Conservation (phyloP, 192 early-diverging fungal species). For the Backusella mclennaniae region DNA sequence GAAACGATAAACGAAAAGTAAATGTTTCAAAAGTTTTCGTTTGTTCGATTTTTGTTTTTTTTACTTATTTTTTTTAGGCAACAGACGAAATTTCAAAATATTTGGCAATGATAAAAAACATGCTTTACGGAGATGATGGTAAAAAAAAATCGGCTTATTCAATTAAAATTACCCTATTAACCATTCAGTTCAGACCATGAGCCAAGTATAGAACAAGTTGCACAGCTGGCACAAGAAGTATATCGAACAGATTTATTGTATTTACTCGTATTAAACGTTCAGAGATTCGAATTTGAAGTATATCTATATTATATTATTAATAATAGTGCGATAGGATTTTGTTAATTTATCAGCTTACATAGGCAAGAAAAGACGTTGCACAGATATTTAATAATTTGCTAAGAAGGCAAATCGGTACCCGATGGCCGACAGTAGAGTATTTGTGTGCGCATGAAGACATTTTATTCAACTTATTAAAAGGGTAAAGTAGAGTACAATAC, state of each 20-base stretch:
- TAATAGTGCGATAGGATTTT: background rate
- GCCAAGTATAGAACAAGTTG: constrained; percentile 85
- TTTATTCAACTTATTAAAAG: constrained; percentile 76
- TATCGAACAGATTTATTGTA: constrained; percentile 93
- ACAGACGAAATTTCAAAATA: constrained; percentile 98
- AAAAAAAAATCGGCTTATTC: constrained; percentile 24
- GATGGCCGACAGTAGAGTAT: constrained; percentile 97
- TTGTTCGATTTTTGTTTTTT: background rate
- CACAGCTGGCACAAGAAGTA: constrained; percentile 94
- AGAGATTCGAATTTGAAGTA: constrained; percentile 90
- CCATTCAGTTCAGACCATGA: constrained; percentile 60
- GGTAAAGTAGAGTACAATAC: constrained; percentile 42
- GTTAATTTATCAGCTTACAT: background rate
- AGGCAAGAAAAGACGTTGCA: constrained; percentile 96
- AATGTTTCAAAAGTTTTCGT: constrained; percentile 1
- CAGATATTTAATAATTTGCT: constrained; percentile 98
- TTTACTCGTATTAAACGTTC: constrained; percentile 85
- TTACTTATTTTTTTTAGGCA: constrained; percentile 57
- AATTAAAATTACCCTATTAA: background rate
- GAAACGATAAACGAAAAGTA: constrained; percentile 69
- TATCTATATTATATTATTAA: background rate
- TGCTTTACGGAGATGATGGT: constrained; percentile 95
- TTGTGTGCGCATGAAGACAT: constrained; percentile 85
- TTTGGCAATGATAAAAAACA: constrained; percentile 87
- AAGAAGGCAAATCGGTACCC: constrained; percentile 89